These are phyloP conservation scores for Tetratostichococcus sp. DNA, from an alignment of 139 green algal species.

Conservation along the genomic window DNA sequence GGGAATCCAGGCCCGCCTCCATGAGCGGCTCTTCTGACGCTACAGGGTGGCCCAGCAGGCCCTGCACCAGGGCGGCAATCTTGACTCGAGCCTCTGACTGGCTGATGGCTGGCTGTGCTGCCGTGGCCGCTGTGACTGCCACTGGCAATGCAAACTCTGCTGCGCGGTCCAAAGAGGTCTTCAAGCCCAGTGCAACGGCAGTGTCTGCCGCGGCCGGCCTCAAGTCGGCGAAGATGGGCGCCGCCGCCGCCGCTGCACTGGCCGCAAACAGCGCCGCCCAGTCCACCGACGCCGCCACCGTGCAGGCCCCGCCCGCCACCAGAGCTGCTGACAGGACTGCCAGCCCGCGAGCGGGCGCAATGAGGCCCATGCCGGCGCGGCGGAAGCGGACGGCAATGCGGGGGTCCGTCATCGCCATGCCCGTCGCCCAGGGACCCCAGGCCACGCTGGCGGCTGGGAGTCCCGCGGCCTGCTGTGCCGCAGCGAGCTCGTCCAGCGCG, in stretches of 20 bases:
- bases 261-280: not conserved
- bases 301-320: too few species aligned
- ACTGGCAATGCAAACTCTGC: not conserved
- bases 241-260: not conserved
- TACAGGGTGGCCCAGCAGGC: not conserved
- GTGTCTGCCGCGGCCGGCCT: not conserved
- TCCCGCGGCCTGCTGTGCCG: not conserved
- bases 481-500: constrained; percentile 43
- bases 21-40: constrained; percentile 47
- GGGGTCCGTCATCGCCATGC: constrained; percentile 23
- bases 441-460: not conserved
- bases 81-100: not conserved
- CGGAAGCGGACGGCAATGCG: constrained; percentile 9
- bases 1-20: constrained; percentile 68
- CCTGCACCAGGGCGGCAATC: not conserved
- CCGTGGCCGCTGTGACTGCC: not conserved
- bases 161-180: not conserved
- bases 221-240: not conserved
- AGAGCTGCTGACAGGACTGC: not conserved
- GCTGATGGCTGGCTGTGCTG: not conserved
- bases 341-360: not conserved
- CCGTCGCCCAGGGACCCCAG: constrained; percentile 12
- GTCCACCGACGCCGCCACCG: not conserved
- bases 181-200: not conserved
- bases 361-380: constrained; percentile 12